Base-by-base conservation (phyloP, 2,329 filamentous ascomycete species). In the Pochonia chlamydosporia region DNA sequence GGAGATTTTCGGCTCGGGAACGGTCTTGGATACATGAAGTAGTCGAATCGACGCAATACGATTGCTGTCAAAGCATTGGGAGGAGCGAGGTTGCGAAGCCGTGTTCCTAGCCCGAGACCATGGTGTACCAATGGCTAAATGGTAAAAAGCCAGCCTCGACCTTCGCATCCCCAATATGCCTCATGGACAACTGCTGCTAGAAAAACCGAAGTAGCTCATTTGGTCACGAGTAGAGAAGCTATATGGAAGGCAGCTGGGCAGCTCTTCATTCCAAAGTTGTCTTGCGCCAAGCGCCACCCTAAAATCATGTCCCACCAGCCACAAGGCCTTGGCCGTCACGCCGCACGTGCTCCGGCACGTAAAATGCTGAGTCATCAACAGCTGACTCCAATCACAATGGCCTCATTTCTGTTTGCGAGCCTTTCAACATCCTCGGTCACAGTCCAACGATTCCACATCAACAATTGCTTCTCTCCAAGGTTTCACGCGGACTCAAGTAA, bases 381-480 rank as follows among this genome's bases (percentile, higher is more conserved):
- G 45, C 51, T 58, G 52, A 53, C 56, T 55, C 58, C 59, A 61
- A 59, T 60, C 58, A 61, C 54, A 57, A 66, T 67, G 62, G 66
- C 63, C 64, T 68, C 66, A 67, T 63, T 63, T 63, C 60, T 62
- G 56, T 60, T 55, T 53, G 57, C 54, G 47, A 58, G 37, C 28
- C 56, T 44, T 46, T 59, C 55, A 49, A 56, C 56, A 59, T 59
- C 56, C 54, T 58, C 54, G 50, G 31, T 53, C 37, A 56, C 49
- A 56, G 51, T 52, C 59, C 52, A 42, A 52, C 57, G 48, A 57
- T 52, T 50, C 48, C 44, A 54, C 54, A 52, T 53, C 55, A 57
- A n/a, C 54, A 47, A 46, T 54, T 52, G 51, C 44, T 49, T 52
- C 46, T 56, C 49, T 50, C 49, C 47, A 49, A 55, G 56, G 49